A percentile compares a stretch with the other conserved stretches of the same genome.
phyloP scores from a whole-genome alignment of 2,329 filamentous ascomycete species.

The Verticillium dahliae region DNA sequence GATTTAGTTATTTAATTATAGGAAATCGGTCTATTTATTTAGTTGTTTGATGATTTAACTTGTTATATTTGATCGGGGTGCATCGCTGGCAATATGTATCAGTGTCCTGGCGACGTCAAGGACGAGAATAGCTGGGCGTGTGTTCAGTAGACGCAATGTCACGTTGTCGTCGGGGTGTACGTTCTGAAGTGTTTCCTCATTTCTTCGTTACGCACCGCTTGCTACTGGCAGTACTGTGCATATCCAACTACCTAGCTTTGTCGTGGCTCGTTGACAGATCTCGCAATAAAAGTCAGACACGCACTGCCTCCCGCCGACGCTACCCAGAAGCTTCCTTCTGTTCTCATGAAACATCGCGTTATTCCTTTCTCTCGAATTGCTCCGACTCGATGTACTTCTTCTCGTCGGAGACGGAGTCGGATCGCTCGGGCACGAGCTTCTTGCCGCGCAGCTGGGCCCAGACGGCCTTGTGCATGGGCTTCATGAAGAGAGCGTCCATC shows the following conservation, averaged over 20 bases:
- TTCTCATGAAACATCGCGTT: not conserved
- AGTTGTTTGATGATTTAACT: no score
- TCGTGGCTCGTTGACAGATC: no score
- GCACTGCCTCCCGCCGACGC: not conserved
- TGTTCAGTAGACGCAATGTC: not conserved
- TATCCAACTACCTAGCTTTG: no score
- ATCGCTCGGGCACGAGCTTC: conserved; percentile 1
- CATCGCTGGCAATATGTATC: conserved; percentile 25
- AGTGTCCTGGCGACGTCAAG: conserved; percentile 7
- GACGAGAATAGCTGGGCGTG: conserved; percentile 12
- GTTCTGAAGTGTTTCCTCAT: no score
- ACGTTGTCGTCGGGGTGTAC: not conserved
- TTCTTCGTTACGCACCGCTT: no score
- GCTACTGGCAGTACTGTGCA: no score
- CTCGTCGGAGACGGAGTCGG: conserved; percentile 8
- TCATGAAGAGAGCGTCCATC: conserved; percentile 31
- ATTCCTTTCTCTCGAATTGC: not conserved
- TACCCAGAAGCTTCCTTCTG: not conserved
- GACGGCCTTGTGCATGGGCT: conserved; percentile 23
- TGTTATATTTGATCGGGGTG: no score
- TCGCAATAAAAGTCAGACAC: no score
- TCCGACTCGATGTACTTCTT: conserved; percentile 4
- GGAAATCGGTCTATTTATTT: no score
- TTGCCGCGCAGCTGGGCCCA: conserved; percentile 17
- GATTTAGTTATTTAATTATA: no score